phyloP scores from a whole-genome alignment of 2,329 filamentous ascomycete genomes.

The Microthyrium microscopicum region DNA sequence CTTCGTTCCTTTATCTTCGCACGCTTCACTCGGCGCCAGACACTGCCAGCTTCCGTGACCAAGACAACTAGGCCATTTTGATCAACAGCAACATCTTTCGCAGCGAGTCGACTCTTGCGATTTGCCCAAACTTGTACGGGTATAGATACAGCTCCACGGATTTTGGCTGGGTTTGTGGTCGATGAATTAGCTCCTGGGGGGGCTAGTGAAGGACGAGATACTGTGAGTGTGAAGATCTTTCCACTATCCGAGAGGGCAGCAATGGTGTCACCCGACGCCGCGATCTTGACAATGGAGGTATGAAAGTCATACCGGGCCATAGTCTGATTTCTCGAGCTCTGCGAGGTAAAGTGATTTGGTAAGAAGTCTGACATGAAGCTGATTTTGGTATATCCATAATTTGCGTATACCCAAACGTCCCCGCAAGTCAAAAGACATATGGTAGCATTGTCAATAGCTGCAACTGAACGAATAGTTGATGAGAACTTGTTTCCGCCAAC shows the following conservation, averaged over 20 bases:
- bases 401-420: conserved; percentile 85
- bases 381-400: conserved; percentile 87
- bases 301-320: too few relatives aligned
- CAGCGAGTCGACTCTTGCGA: conserved; percentile 68
- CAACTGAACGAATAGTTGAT: conserved; percentile 57
- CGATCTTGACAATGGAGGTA: conserved; percentile 57
- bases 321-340: too few relatives aligned
- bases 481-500: conserved; percentile 74
- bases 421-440: conserved; percentile 71
- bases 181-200: conserved; percentile 45
- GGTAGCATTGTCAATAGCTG: conserved; percentile 81
- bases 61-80: conserved; percentile 92
- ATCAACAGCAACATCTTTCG: conserved; percentile 71
- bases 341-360: conserved; percentile 50
- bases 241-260: conserved; percentile 72
- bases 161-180: conserved; percentile 85
- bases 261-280: conserved; percentile 78
- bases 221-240: conserved; percentile 71
- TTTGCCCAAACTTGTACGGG: conserved; percentile 80
- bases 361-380: conserved; percentile 65
- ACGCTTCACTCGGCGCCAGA: conserved; percentile 78
- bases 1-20: conserved; percentile 57
- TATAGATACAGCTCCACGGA: conserved; percentile 60
- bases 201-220: too few relatives aligned
- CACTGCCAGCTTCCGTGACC: conserved; percentile 78